Base-by-base conservation (phyloP, 257 asterid species). In the Verbascum thapsus region DNA sequence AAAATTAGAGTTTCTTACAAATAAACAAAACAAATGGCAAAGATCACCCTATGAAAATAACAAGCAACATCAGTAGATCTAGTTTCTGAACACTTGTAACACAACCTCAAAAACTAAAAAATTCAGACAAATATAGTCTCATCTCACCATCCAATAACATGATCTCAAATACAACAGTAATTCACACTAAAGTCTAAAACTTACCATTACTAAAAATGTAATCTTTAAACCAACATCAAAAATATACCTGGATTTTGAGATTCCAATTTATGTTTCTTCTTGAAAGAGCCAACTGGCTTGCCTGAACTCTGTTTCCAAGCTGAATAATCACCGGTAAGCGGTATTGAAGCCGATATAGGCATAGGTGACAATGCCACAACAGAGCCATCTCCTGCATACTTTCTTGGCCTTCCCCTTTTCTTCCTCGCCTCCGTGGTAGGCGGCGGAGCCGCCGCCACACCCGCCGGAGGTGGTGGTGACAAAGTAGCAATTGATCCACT, bases 341-440 rank as follows among this genome's bases (percentile, higher is more conserved):
- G 94, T 76, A 92, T 82, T 53, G 99, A 89, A 44, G 97, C 96
- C 8, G 99, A 92, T 52, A 92, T 87, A 4, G 99, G 99, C 97
- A 90, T 92, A 26, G 99, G 96, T 0, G 97, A 89, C 78, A 89
- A 76, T 74, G 99, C 86, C 59, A 70, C 61, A 2, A 62, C 51
- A 30, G 95, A 59, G 15, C 91, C 99, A 74, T 80, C 96, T 18
- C 67, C 72, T 51, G 78, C 87, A 40, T 86, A 92, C 78, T 87
- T 92, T 57, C 91, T 83, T 1, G 99, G 96, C 69, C 99, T 85
- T 4, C 99, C 97, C 76, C 95, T 85, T 50, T 78, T 92, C 82
- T 89, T 92, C 82, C 82, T 87, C 67, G 16, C 68, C 15, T 80
- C 94, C 44, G 83, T 1, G 19, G 78, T 26, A 1, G 80, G 66